A percentile compares a stretch with the other conserved stretches of the same genome.
These are phyloP conservation scores for Nyssa sinensis DNA, from an alignment of 148 eudicot genomes.

Conservation along the genomic window DNA sequence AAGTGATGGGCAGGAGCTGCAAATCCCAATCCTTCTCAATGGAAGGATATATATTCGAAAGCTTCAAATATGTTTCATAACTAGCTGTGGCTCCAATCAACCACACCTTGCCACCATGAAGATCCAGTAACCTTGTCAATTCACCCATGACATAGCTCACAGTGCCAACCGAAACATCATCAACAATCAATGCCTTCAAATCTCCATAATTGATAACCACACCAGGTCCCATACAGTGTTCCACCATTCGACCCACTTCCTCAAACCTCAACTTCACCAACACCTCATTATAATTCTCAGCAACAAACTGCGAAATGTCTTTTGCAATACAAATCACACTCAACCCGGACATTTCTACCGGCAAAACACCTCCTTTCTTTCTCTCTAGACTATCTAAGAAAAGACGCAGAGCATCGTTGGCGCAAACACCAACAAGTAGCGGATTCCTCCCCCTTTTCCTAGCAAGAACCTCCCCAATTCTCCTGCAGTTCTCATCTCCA, in stretches of 20 bases:
- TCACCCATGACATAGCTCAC: conserved; percentile 41
- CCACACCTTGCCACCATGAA: conserved; percentile 54
- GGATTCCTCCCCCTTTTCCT: conserved; percentile 58
- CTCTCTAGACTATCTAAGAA: conserved; percentile 50
- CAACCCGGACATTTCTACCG: conserved; percentile 40
- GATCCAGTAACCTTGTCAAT: conserved; percentile 43
- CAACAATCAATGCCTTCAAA: conserved; percentile 46
- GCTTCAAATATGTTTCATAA: conserved; percentile 60
- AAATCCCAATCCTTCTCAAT: conserved; percentile 71
- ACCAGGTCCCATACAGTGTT: conserved; percentile 49
- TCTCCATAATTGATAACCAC: conserved; percentile 57
- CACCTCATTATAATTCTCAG: conserved; percentile 31
- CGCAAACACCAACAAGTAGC: conserved; percentile 54
- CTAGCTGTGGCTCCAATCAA: conserved; percentile 56
- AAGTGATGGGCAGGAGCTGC: conserved; percentile 64
- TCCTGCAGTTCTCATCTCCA: conserved; percentile 39
- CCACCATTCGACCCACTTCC: conserved; percentile 45
- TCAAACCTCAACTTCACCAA: conserved; percentile 37
- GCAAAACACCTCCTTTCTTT: conserved; percentile 32
- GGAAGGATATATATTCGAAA: conserved; percentile 55
- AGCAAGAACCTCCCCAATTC: conserved; percentile 57
- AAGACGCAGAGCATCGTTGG: conserved; percentile 41
- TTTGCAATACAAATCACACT: conserved; percentile 43
- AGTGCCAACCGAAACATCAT: conserved; percentile 29
- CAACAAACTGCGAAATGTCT: conserved; percentile 39